Conservation (phyloP, 1,284 basidiomycete genomes). For the Cutaneotrichosporon arboriforme region DNA sequence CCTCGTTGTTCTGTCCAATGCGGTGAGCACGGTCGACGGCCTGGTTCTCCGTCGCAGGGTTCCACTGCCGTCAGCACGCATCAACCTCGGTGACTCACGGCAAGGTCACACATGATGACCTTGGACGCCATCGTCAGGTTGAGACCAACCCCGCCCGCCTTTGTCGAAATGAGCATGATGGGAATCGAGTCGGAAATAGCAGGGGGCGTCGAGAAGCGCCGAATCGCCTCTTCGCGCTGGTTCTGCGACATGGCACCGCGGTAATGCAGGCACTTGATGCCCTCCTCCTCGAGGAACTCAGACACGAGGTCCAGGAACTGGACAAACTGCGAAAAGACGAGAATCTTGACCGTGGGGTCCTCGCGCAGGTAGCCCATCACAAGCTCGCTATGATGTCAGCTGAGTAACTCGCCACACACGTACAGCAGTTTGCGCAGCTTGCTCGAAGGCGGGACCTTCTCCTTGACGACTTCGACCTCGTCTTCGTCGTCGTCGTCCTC, state of each 20-base stretch:
- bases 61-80: constrained; percentile 27
- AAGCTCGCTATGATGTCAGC: constrained; percentile 19
- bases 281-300: constrained; percentile 25
- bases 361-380: constrained; percentile 27
- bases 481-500: constrained; percentile 6
- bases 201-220: constrained; percentile 28
- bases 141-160: constrained; percentile 43
- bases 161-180: constrained; percentile 47
- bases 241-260: constrained; percentile 40
- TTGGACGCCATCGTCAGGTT: constrained; percentile 41
- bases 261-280: constrained; percentile 33
- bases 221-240: constrained; percentile 35
- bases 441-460: constrained; percentile 26
- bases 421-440: constrained; percentile 41
- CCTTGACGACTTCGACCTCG: neutral
- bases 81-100: constrained; percentile 6
- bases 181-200: constrained; percentile 22
- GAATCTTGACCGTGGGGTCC: constrained; percentile 29
- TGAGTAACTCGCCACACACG: constrained; percentile 7
- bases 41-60: constrained; percentile 43
- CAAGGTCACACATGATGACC: constrained; percentile 24
- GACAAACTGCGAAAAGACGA: constrained; percentile 44
- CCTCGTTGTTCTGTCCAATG: constrained; percentile 81
- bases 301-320: constrained; percentile 38
- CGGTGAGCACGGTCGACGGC: constrained; percentile 60